phyloP scores from a whole-genome alignment of 495 filamentous ascomycete genomes.

The Penicillium desertorum region DNA sequence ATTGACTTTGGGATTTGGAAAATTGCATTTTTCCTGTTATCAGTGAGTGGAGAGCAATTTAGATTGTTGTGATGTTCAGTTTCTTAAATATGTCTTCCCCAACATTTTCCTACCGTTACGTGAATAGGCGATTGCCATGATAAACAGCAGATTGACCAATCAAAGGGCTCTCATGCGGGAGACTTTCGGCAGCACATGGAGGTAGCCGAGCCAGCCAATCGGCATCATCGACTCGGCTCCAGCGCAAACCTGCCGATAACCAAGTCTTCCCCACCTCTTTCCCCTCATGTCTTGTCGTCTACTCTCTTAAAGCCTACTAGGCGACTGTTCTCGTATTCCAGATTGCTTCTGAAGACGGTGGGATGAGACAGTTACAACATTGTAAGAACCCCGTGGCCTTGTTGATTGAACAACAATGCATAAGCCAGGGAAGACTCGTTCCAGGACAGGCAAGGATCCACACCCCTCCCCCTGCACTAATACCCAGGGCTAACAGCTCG shows the following conservation, averaged over 20 bases:
- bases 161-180: neutral
- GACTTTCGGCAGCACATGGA: neutral
- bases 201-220: slow-evolving; percentile 36
- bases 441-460: slow-evolving; percentile 36
- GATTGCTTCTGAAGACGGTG: neutral
- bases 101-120: neutral
- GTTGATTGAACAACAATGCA: slow-evolving; percentile 18
- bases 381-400: slow-evolving; percentile 3
- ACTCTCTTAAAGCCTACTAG: neutral
- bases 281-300: slow-evolving; percentile 11
- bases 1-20: slow-evolving; percentile 25
- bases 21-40: slow-evolving; percentile 28
- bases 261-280: slow-evolving; percentile 6
- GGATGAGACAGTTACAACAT: slow-evolving; percentile 1
- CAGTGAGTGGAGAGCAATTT: neutral
- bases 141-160: slow-evolving; percentile 3
- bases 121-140: neutral
- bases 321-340: neutral
- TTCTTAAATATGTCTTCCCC: neutral
- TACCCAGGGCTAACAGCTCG: neutral
- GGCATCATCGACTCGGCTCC: slow-evolving; percentile 16
- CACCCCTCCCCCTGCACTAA: slow-evolving; percentile 3
- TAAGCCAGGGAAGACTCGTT: slow-evolving; percentile 32
- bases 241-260: neutral
- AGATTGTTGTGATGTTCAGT: neutral